Percentiles rank a stretch among this genome's conserved stretches.
Evolutionary conservation across 495 filamentous ascomycete species (phyloP).

Genomic region (Friedmanniomyces simplex): DNA sequence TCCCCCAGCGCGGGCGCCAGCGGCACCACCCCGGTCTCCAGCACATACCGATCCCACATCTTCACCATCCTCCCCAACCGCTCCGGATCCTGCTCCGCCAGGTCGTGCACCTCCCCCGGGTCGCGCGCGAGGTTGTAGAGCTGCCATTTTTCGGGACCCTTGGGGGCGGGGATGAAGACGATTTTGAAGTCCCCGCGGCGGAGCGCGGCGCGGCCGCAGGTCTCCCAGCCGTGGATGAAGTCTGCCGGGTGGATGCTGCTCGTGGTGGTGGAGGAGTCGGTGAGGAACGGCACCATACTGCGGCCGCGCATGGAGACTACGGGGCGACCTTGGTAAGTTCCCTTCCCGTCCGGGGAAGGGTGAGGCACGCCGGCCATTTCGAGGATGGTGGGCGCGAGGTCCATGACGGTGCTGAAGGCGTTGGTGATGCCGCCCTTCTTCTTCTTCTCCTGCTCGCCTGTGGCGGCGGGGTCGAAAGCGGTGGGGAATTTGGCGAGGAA

Average conservation of each 20-base stretch:
- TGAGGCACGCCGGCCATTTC: conserved; percentile 51
- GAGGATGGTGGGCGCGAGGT: conserved; percentile 50
- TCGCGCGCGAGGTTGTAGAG: conserved; percentile 28
- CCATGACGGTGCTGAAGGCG: conserved; percentile 54
- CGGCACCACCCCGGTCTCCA: conserved; percentile 50
- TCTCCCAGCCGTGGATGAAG: conserved; percentile 31
- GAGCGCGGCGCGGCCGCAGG: conserved; percentile 28
- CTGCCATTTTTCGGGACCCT: conserved; percentile 29
- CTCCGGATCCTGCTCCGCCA: conserved; percentile 26
- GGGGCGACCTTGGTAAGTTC: conserved; percentile 44
- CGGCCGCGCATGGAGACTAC: conserved; percentile 51
- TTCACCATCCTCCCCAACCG: conserved; percentile 30
- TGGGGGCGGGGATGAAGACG: conserved; percentile 29
- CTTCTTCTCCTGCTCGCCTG: too few species aligned
- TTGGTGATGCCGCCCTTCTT: conserved; percentile 38
- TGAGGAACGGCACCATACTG: conserved; percentile 37
- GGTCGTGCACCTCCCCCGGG: conserved; percentile 28
- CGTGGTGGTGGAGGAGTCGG: conserved; percentile 21
- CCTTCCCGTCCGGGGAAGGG: conserved; percentile 36
- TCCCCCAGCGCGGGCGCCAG: conserved; percentile 33
- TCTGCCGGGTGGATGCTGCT: conserved; percentile 38
- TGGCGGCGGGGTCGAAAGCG: conserved; percentile 11
- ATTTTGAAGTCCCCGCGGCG: conserved; percentile 29
- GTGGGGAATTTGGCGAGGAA: conserved; percentile 44
- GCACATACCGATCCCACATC: conserved; percentile 49